Conservation (phyloP, 2,329 filamentous ascomycete genomes). For the Westerdykella aurantiaca region DNA sequence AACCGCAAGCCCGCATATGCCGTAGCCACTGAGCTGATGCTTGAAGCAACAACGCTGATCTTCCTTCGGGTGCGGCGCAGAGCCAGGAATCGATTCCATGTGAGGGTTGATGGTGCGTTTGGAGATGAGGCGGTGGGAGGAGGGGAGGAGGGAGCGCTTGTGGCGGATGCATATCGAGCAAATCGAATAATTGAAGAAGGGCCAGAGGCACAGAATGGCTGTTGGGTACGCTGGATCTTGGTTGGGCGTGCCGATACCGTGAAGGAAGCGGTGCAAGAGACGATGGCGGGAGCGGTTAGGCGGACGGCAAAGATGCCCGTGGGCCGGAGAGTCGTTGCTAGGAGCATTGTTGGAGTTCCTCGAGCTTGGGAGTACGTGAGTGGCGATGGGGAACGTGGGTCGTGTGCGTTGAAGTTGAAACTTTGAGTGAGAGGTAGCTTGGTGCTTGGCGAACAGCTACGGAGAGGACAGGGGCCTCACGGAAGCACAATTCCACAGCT, state of each 20-base stretch:
- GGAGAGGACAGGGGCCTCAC: no score
- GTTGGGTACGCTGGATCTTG: slow-evolving; percentile 16
- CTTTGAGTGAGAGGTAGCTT: not conserved
- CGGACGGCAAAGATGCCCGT: slow-evolving; percentile 26
- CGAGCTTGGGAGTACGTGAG: not conserved
- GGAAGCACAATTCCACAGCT: no score
- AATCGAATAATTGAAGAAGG: slow-evolving; percentile 5
- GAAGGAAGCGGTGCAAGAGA: slow-evolving; percentile 19
- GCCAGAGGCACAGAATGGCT: slow-evolving; percentile 8
- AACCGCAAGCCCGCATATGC: slow-evolving; percentile 60
- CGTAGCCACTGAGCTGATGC: slow-evolving; percentile 57
- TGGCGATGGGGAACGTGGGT: not conserved
- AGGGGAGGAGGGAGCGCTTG: slow-evolving; percentile 12
- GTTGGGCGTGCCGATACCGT: slow-evolving; percentile 23
- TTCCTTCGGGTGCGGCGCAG: slow-evolving; percentile 79
- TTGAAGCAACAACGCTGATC: slow-evolving; percentile 73
- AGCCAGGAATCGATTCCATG: slow-evolving; percentile 89
- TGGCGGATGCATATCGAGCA: slow-evolving; percentile 23
- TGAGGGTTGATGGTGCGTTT: slow-evolving; percentile 30
- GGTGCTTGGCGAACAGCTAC: no score
- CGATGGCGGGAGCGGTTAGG: slow-evolving; percentile 20
- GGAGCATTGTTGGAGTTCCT: slow-evolving; percentile 22
- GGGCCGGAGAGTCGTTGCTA: slow-evolving; percentile 27
- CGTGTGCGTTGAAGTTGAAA: not conserved
- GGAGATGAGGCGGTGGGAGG: slow-evolving; percentile 10